A percentile compares a stretch with the other conserved stretches of the same genome.
phyloP scores from a whole-genome alignment of 139 green algal genomes.

The Chlamydomonas sp. region DNA sequence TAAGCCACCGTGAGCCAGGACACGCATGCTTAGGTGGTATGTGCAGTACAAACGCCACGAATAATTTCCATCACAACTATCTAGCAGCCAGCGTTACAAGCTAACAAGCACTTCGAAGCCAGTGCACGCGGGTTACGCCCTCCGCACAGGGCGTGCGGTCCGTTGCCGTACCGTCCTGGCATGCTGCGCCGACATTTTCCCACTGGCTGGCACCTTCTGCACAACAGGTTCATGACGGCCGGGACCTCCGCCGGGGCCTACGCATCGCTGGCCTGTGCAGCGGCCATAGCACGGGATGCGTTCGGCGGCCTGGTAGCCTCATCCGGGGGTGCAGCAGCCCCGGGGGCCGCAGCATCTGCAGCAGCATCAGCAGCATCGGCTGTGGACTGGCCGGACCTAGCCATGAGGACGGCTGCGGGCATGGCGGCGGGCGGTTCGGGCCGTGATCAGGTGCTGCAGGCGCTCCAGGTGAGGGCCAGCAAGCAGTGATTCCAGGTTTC shows the following conservation, averaged over 20 bases:
- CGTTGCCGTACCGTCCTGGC: background rate
- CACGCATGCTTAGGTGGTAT: too few relatives aligned
- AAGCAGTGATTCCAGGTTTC: background rate
- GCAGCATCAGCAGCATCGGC: background rate
- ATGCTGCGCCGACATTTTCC: background rate
- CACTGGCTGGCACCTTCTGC: too few relatives aligned
- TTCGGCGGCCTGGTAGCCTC: conserved; percentile 2
- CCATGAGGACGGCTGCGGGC: background rate
- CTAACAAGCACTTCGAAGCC: too few relatives aligned
- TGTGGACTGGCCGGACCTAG: conserved; percentile 24
- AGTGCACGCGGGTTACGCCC: too few relatives aligned
- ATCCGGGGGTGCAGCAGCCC: background rate
- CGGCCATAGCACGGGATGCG: background rate
- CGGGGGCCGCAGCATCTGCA: background rate
- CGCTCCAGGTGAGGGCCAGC: conserved; percentile 18
- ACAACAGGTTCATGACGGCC: background rate
- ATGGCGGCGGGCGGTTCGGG: background rate
- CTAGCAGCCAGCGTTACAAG: too few relatives aligned
- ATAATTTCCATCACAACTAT: too few relatives aligned
- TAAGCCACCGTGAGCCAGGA: too few relatives aligned
- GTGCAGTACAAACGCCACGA: too few relatives aligned
- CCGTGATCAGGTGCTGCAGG: conserved; percentile 5
- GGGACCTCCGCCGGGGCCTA: background rate
- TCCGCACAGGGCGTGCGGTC: too few relatives aligned
- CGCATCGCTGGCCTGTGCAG: conserved; percentile 5